Evolutionary conservation across 768 basidiomycete species (phyloP).

Genomic region (Phylloporus rhodoxanthus): DNA sequence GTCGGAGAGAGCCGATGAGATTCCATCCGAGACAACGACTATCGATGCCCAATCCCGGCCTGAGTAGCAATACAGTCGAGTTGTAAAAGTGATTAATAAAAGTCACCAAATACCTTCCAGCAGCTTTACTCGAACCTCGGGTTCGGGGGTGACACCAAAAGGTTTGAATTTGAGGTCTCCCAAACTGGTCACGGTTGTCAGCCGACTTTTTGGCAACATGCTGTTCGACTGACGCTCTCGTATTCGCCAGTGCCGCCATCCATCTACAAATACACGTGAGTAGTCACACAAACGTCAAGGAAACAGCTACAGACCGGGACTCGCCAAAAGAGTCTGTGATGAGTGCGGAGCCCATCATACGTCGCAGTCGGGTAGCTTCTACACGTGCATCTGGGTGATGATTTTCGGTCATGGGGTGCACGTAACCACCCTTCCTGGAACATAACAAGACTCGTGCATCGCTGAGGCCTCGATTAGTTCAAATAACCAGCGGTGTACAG

Average conservation of each 20-base stretch:
- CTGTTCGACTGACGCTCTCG: slow-evolving; percentile 58
- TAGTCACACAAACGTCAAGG: neutral
- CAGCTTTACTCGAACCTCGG: slow-evolving; percentile 73
- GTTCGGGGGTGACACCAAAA: slow-evolving; percentile 90
- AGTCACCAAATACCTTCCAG: slow-evolving; percentile 52
- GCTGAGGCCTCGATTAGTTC: slow-evolving; percentile 35
- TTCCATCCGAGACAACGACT: slow-evolving; percentile 87
- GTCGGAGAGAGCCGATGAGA: slow-evolving; percentile 87
- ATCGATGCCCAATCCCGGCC: slow-evolving; percentile 83
- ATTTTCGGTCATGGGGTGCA: slow-evolving; percentile 84
- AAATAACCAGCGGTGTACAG: neutral
- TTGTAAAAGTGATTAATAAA: neutral
- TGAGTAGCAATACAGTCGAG: slow-evolving; percentile 25
- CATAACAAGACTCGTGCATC: slow-evolving; percentile 88
- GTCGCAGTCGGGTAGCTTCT: slow-evolving; percentile 77
- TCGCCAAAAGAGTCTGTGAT: slow-evolving; percentile 96
- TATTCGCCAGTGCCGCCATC: slow-evolving; percentile 94
- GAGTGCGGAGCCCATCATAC: slow-evolving; percentile 84
- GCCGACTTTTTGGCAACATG: neutral
- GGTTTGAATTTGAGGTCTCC: slow-evolving; percentile 87
- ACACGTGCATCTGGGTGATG: slow-evolving; percentile 92
- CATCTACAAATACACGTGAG: slow-evolving; percentile 45
- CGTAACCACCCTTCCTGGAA: slow-evolving; percentile 62
- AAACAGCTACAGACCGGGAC: slow-evolving; percentile 49
- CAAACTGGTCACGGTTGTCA: slow-evolving; percentile 43